Evolutionary conservation across 140 eudicot genomes (phyloP).

Genomic region (Bidens hawaiensis): DNA sequence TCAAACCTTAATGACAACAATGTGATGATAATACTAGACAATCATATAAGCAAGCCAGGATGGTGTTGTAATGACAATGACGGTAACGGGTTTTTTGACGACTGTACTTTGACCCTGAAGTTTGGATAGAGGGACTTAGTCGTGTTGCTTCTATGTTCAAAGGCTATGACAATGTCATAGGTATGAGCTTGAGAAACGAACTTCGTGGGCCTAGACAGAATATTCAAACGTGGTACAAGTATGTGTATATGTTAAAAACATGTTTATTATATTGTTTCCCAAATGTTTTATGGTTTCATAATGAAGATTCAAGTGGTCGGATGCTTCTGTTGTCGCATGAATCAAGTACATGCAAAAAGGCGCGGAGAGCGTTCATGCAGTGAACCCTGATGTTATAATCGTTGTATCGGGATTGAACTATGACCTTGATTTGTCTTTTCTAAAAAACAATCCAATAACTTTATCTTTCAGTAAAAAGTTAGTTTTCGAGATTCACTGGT

Average conservation of each 20-base stretch:
- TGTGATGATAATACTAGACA: slow-evolving; percentile 51
- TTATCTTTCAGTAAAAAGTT: slow-evolving; percentile 51
- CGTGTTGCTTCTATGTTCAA: slow-evolving; percentile 66
- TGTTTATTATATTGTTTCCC: background rate
- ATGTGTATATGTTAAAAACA: background rate
- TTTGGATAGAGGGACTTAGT: slow-evolving; percentile 63
- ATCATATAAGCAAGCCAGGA: slow-evolving; percentile 81
- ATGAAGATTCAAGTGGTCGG: background rate
- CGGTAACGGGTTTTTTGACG: slow-evolving; percentile 88
- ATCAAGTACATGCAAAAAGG: slow-evolving; percentile 78
- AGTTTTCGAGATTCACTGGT: slow-evolving; percentile 79
- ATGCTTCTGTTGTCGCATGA: background rate
- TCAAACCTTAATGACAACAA: slow-evolving; percentile 47
- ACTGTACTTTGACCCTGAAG: slow-evolving; percentile 57
- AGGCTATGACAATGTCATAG: slow-evolving; percentile 49
- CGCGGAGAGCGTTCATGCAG: slow-evolving; percentile 72
- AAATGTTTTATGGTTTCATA: background rate
- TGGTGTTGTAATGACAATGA: slow-evolving; percentile 86
- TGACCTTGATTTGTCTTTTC: slow-evolving; percentile 66
- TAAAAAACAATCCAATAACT: slow-evolving; percentile 26
- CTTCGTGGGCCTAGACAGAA: slow-evolving; percentile 72
- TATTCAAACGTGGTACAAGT: slow-evolving; percentile 78
- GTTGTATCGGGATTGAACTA: slow-evolving; percentile 66
- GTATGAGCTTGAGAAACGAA: slow-evolving; percentile 89
- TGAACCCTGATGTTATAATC: slow-evolving; percentile 61